Evolutionary conservation across 768 basidiomycete genomes (phyloP).

Genomic region (Lactarius sp.): DNA sequence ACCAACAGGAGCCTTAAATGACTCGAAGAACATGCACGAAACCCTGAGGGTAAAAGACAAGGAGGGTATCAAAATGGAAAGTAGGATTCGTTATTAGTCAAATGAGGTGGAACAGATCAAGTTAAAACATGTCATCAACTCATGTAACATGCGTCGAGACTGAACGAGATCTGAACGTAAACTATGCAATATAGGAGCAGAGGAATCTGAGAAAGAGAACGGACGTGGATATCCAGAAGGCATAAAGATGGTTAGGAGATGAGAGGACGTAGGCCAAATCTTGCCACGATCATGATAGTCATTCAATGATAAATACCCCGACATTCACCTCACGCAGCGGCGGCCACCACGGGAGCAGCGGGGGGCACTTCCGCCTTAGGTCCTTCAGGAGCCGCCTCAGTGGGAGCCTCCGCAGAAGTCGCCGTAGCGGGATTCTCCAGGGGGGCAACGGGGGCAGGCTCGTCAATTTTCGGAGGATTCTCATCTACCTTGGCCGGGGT

Average conservation of each 20-base stretch:
- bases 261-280: conserved; percentile 25
- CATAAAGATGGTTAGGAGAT: conserved; percentile 31
- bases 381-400: conserved; percentile 32
- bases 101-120: conserved; percentile 56
- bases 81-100: conserved; percentile 62
- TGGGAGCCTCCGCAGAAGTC: conserved; percentile 36
- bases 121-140: conserved; percentile 54
- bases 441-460: conserved; percentile 76
- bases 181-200: conserved; percentile 33
- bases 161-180: conserved; percentile 57
- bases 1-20: conserved; percentile 31
- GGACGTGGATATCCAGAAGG: conserved; percentile 34
- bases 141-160: conserved; percentile 36
- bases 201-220: conserved; percentile 29
- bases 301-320: conserved; percentile 42
- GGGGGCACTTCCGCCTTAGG: conserved; percentile 43
- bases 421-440: conserved; percentile 72
- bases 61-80: conserved; percentile 34
- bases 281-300: conserved; percentile 26
- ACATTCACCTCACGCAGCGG: conserved; percentile 62
- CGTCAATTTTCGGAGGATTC: conserved; percentile 84
- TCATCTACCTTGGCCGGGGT: conserved; percentile 82
- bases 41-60: conserved; percentile 46
- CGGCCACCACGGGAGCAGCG: conserved; percentile 65
- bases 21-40: conserved; percentile 51